A percentile compares a stretch with the other conserved stretches of the same genome.
Evolutionary conservation across 139 green algal genomes (phyloP).

Genomic region (Auxenochlorella pyrenoidosa): DNA sequence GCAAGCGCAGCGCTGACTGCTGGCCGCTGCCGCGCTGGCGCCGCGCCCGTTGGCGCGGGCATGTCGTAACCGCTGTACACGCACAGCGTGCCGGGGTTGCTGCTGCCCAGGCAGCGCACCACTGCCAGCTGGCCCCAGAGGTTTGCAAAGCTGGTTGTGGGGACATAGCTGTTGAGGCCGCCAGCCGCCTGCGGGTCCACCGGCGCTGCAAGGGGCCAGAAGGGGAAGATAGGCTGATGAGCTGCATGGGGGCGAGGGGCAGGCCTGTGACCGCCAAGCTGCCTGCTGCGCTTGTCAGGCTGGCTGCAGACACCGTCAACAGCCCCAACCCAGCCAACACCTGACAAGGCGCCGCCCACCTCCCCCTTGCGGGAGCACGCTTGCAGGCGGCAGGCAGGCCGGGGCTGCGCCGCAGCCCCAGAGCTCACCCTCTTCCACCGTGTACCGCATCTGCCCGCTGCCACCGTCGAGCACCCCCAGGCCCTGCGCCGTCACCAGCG

Average conservation of each 20-base stretch:
- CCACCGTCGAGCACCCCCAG: conserved; percentile 2
- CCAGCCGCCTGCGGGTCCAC: neutral
- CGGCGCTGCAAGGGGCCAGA: conserved; percentile 2
- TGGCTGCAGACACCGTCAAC: neutral
- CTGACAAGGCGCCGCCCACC: too few species aligned
- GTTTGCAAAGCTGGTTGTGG: conserved; percentile 18
- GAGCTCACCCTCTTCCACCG: neutral
- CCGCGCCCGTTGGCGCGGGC: neutral
- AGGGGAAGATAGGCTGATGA: too few species aligned
- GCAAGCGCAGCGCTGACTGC: neutral
- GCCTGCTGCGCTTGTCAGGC: too few species aligned
- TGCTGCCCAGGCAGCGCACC: conserved; percentile 18
- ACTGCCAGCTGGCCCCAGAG: conserved; percentile 12
- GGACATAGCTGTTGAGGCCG: conserved; percentile 11
- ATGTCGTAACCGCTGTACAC: neutral
- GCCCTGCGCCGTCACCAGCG: neutral
- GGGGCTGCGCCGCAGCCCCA: neutral
- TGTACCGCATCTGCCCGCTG: neutral
- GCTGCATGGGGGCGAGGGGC: too few species aligned
- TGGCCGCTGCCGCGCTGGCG: neutral
- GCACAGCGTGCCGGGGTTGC: neutral
- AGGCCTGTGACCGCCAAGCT: too few species aligned
- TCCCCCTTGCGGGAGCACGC: neutral
- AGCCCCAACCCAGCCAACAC: neutral
- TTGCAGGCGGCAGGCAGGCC: neutral